A percentile compares a stretch with the other conserved stretches of the same genome.
Conservation (phyloP, 2,329 filamentous ascomycete genomes). For the Claviceps arundinis region DNA sequence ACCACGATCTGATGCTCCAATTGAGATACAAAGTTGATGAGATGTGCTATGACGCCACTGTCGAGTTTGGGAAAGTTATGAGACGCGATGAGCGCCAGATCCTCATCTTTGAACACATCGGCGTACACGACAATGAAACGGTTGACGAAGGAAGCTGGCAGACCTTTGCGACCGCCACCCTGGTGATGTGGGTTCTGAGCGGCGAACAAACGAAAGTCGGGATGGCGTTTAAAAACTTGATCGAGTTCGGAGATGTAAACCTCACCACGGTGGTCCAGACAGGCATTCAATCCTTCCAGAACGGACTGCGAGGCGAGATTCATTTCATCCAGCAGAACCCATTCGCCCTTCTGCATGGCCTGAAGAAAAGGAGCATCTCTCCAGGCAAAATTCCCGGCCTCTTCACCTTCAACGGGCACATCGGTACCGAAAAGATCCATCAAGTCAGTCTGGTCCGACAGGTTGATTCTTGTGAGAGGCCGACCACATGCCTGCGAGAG, state of each 20-base stretch:
- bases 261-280: conserved; percentile 89
- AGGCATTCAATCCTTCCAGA: conserved; percentile 89
- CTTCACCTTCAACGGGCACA: conserved; percentile 84
- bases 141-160: conserved; percentile 94
- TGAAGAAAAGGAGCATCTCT: conserved; percentile 88
- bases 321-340: conserved; percentile 98
- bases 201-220: conserved; percentile 85
- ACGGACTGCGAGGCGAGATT: conserved; percentile 95
- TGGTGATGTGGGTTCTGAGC: conserved; percentile 97
- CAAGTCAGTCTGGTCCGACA: conserved; percentile 94
- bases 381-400: conserved; percentile 87
- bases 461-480: conserved; percentile 82
- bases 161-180: conserved; percentile 84
- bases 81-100: conserved; percentile 69
- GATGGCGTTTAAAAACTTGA: conserved; percentile 82
- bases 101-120: conserved; percentile 70
- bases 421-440: conserved; percentile 97
- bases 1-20: conserved; percentile 60
- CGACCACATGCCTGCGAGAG: conserved; percentile 68
- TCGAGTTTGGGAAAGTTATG: conserved; percentile 59
- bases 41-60: conserved; percentile 42
- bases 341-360: conserved; percentile 92
- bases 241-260: conserved; percentile 93
- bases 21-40: conserved; percentile 71
- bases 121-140: conserved; percentile 97